Percentiles rank a stretch among this genome's conserved stretches.
Conservation (phyloP, 768 basidiomycete genomes). For the Boletus sp. region DNA sequence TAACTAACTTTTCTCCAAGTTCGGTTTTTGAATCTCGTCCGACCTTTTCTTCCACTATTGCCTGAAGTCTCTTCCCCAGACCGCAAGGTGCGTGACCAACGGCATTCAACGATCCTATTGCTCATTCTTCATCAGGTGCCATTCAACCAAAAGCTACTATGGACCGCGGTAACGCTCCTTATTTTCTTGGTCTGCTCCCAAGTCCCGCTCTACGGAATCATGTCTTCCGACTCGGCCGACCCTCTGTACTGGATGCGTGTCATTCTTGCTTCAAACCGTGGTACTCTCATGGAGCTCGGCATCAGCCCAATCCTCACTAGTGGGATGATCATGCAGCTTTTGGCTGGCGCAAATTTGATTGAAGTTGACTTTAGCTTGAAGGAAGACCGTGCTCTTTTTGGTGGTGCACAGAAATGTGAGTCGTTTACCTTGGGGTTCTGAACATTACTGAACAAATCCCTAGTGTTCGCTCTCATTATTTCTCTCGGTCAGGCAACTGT, state of each 20-base stretch:
- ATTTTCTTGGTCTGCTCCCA: constrained; percentile 99
- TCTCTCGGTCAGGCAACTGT: constrained; percentile 95
- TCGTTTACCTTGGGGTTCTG: constrained; percentile 7
- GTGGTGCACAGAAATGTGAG: constrained; percentile 95
- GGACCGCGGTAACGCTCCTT: constrained; percentile 98
- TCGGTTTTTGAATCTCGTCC: constrained; percentile 96
- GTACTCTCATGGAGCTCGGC: constrained; percentile 98
- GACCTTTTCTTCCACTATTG: constrained; percentile 94
- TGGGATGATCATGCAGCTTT: constrained; percentile 99
- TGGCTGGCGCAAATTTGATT: constrained; percentile 95
- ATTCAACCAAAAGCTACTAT: constrained; percentile 98
- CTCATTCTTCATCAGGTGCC: constrained; percentile 61
- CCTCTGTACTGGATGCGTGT: constrained; percentile 99
- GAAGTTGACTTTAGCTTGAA: constrained; percentile 97
- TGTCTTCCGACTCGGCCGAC: constrained; percentile 98
- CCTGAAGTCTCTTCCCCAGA: constrained; percentile 98
- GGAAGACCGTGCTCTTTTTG: constrained; percentile 94
- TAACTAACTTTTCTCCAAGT: constrained; percentile 38
- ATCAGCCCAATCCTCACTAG: constrained; percentile 97
- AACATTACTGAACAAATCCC: not conserved
- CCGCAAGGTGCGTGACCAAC: constrained; percentile 67
- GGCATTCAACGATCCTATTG: not conserved
- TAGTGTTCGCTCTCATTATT: constrained; percentile 97
- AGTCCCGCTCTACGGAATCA: constrained; percentile 98
- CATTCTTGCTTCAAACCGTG: constrained; percentile 97